These are phyloP conservation scores for Colletotrichum sp. DNA, from an alignment of 2,329 filamentous ascomycete species.

Conservation along the genomic window DNA sequence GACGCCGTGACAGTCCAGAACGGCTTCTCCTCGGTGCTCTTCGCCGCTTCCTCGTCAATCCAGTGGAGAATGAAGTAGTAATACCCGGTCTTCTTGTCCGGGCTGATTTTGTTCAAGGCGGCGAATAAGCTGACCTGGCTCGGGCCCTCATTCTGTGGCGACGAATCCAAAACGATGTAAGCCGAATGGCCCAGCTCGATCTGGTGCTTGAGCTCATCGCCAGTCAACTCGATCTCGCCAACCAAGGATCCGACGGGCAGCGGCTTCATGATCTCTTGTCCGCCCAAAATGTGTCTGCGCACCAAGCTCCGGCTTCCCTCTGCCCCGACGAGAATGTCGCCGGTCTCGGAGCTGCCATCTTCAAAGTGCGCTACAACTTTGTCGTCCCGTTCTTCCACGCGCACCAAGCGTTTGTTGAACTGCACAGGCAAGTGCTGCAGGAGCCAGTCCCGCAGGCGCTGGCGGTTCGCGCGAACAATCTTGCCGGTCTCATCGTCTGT, in stretches of 20 bases:
- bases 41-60: not conserved
- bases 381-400: not conserved
- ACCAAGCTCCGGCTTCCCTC: not conserved
- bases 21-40: not conserved
- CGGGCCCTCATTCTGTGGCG: not conserved
- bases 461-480: not conserved
- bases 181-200: not conserved
- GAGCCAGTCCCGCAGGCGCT: not conserved
- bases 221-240: not conserved
- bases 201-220: not conserved
- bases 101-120: not conserved
- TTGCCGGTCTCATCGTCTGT: not conserved
- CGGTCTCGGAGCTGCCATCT: not conserved
- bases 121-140: not conserved
- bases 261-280: not conserved
- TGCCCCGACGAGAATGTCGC: not conserved
- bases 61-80: not conserved
- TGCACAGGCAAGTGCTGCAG: fast-evolving
- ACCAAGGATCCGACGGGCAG: not conserved
- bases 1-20: not conserved
- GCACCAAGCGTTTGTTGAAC: not conserved
- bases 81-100: not conserved
- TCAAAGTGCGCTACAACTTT: not conserved
- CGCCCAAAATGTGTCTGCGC: not conserved
- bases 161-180: not conserved